Percentiles rank a stretch among this genome's conserved stretches.
Conservation (phyloP, 129 eudicot genomes). For the Artemisia annua region DNA sequence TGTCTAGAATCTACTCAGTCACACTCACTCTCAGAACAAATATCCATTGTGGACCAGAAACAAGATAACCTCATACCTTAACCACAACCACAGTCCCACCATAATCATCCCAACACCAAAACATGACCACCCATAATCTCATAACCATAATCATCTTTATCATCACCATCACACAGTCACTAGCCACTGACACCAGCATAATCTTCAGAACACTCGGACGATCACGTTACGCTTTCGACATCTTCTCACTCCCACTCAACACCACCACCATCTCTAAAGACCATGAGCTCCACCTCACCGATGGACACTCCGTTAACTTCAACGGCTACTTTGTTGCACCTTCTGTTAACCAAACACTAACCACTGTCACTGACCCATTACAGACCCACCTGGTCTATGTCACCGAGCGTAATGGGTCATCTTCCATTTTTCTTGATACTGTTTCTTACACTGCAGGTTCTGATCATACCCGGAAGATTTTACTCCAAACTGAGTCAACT, state of each 20-base stretch:
- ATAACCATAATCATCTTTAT: not conserved
- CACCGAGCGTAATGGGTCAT: slow-evolving; percentile 72
- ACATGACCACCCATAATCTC: slow-evolving; percentile 7
- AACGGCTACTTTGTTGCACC: slow-evolving; percentile 63
- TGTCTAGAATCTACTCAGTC: too few species aligned
- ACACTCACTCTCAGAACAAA: too few species aligned
- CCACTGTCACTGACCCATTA: not conserved
- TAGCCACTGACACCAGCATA: slow-evolving; percentile 40
- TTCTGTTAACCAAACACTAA: slow-evolving; percentile 11
- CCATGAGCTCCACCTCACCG: slow-evolving; percentile 62
- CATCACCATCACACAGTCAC: not conserved
- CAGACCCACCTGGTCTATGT: slow-evolving; percentile 52
- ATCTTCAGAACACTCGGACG: slow-evolving; percentile 62
- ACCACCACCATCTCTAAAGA: slow-evolving; percentile 8
- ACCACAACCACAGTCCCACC: not conserved
- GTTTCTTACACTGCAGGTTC: slow-evolving; percentile 11
- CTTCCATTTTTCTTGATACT: slow-evolving; percentile 46
- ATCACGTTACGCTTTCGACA: slow-evolving; percentile 64
- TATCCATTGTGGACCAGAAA: not conserved
- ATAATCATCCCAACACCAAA: not conserved
- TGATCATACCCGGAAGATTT: too few species aligned
- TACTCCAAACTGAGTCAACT: not conserved
- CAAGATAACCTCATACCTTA: not conserved
- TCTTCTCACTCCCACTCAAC: slow-evolving; percentile 53
- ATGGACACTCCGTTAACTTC: slow-evolving; percentile 68